Base-by-base conservation (phyloP, 164 flowering plant genomes). In the Taxillus chinensis region DNA sequence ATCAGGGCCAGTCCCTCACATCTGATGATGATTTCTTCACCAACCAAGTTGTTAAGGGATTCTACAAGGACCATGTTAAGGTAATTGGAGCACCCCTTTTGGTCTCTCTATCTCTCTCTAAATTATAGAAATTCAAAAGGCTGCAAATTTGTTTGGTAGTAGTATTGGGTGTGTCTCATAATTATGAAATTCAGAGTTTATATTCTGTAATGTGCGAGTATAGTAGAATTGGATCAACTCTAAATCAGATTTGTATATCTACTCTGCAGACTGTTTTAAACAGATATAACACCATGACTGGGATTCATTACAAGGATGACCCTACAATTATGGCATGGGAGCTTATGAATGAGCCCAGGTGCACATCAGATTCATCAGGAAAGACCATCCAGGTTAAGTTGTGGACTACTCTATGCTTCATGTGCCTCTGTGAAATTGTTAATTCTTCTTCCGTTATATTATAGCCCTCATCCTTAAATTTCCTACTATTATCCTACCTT, bases 281-380 rank as follows among this genome's bases (percentile, higher is more conserved):
- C 67, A 80, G 98, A 69, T 65, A 67, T 10, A 92, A 92, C 74
- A 78, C 71, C 59, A 64, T 82, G 5, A 84, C 82, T 60, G 82
- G 90, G 45, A 68, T 84, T 38, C 74, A 75, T 50, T 89, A 92
- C 78, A 89, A 86, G 71, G 87, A 92, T 78, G 96, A 92, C 60
- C 84, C 96, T 63, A 80, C 92, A 56, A 89, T 87, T 41, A 87
- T 89, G 91, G 89, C 98, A 0, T 92, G 98, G 98, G 96, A 92
- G 74, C 95, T 92, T 39, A 87, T 92, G 79, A 92, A 92, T 74
- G 96, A 92, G 72, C 95, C 98, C 5, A 81, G 90, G 71, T 89
- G 95, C 77, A 69, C 79, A 45, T 78, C 88, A 7, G 98, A 89
- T 71, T 79, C 83, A 41, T 86, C 96, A 41, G 96, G 96, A 55